Percentiles rank a stretch among this genome's conserved stretches.
Evolutionary conservation across 306 rosid genomes (phyloP).

Genomic region (Vigna trinervia): DNA sequence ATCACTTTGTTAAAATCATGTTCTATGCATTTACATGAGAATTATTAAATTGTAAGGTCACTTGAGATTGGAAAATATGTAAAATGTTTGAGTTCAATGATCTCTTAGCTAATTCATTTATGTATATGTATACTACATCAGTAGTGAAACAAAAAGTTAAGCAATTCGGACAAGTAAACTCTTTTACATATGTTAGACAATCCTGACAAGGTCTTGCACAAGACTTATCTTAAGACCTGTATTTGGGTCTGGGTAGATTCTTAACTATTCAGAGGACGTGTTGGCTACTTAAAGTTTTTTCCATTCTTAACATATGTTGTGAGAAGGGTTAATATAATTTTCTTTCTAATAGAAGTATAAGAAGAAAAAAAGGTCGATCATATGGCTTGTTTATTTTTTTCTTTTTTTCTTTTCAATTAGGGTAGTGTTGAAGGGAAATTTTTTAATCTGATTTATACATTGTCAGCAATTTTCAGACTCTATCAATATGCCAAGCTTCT

Average conservation of each 20-base stretch:
- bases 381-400: neutral
- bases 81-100: too few relatives aligned
- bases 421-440: neutral
- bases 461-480: neutral
- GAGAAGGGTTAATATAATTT: constrained; percentile 17
- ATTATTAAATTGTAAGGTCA: constrained; percentile 3
- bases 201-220: neutral
- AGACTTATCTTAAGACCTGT: neutral
- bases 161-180: too few relatives aligned
- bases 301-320: neutral
- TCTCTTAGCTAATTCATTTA: too few relatives aligned
- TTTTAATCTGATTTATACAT: constrained; percentile 3
- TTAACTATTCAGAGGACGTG: neutral
- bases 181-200: too few relatives aligned
- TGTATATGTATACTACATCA: too few relatives aligned
- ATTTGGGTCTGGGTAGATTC: constrained; percentile 14
- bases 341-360: neutral
- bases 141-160: too few relatives aligned
- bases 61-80: too few relatives aligned
- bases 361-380: neutral
- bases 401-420: neutral
- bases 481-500: constrained; percentile 17
- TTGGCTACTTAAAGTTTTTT: neutral
- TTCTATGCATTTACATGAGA: constrained; percentile 22
- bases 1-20: constrained; percentile 9